A percentile compares a stretch with the other conserved stretches of the same genome.
phyloP scores from a whole-genome alignment of 768 basidiomycete species.

The Bullera alba region DNA sequence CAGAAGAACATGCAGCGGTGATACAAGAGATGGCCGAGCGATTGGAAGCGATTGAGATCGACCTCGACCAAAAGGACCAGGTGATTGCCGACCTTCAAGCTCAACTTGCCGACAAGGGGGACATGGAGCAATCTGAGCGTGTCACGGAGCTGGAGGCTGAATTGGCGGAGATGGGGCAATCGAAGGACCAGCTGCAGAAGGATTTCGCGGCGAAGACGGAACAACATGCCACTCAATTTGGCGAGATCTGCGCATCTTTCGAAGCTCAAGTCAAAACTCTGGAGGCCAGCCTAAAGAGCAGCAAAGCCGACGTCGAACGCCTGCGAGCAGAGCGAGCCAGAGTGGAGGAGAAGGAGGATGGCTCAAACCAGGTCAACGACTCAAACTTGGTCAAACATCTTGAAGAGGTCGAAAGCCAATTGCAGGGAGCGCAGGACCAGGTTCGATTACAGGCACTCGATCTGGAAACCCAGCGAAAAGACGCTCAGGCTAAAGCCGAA shows the following conservation, averaged over 20 bases:
- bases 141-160: slow-evolving; percentile 10
- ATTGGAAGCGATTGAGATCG: slow-evolving; percentile 28
- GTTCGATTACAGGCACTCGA: neutral
- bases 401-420: too few species aligned
- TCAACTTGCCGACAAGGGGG: too few species aligned
- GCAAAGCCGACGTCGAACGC: slow-evolving; percentile 15
- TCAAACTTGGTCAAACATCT: slow-evolving; percentile 19
- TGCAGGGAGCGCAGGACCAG: neutral
- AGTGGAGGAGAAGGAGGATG: slow-evolving; percentile 13
- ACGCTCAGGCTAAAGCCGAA: neutral
- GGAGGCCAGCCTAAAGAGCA: slow-evolving; percentile 16
- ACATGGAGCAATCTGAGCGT: neutral
- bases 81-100: slow-evolving; percentile 22
- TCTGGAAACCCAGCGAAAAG: neutral
- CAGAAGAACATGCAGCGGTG: slow-evolving; percentile 18
- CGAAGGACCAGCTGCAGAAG: slow-evolving; percentile 11
- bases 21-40: slow-evolving; percentile 31
- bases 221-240: slow-evolving; percentile 32
- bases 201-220: slow-evolving; percentile 35
- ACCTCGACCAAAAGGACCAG: slow-evolving; percentile 24
- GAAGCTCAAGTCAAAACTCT: slow-evolving; percentile 32
- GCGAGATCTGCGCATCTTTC: slow-evolving; percentile 34
- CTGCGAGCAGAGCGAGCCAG: slow-evolving; percentile 23
- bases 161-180: slow-evolving; percentile 23
- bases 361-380: slow-evolving; percentile 10